Evolutionary conservation across 2,329 filamentous ascomycete species (phyloP), one percentile per base, ranked within the genome.

Genomic region (Falciphora oryzae): DNA sequence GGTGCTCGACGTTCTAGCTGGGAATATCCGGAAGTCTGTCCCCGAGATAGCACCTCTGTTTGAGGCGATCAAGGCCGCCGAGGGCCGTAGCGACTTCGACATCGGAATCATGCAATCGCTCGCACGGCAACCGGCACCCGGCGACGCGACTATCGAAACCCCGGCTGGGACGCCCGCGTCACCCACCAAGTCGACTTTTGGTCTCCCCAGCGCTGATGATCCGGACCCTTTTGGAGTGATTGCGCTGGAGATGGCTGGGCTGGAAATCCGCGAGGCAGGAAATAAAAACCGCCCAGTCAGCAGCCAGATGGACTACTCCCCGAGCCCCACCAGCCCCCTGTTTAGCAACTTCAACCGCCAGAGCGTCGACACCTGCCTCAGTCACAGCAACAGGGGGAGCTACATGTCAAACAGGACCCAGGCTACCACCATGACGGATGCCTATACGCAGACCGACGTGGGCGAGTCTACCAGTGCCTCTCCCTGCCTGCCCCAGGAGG

Each of bases 221-320:
- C 93, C 93, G 0, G 94, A 98, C 74, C 94, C 94, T 0, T 98
- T 91, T 72, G 94, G 94, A 29, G 90, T 97, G 31, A 84, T 93
- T 68, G 93, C 94, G 10, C 79, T 98, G n/a, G 92, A 97, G 73
- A 89, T 92, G 79, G 91, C 93, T 66, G 94, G 94, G 2, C 80
- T 97, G 65, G 91, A 94, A 70, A 95, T 98, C 69, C 86, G 91
- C 63, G 93, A 97, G 78, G 93, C 93, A n/a, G 93, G 92, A 44
- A 89, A 89, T 2, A 85, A 87, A 62, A 81, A 85, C 64, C 83
- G 92, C 64, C 92, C 93, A 2, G 82, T 85, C 29, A 92, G 89
- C 78, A 92, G 89, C 65, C 86, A 90, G 69, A 96, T 97, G 74
- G 91, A 94, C 72, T 95, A 91, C 75, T 87, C 87, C 69, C 90